Conservation (phyloP, 2,329 filamentous ascomycete genomes). For the Penicillium freii region DNA sequence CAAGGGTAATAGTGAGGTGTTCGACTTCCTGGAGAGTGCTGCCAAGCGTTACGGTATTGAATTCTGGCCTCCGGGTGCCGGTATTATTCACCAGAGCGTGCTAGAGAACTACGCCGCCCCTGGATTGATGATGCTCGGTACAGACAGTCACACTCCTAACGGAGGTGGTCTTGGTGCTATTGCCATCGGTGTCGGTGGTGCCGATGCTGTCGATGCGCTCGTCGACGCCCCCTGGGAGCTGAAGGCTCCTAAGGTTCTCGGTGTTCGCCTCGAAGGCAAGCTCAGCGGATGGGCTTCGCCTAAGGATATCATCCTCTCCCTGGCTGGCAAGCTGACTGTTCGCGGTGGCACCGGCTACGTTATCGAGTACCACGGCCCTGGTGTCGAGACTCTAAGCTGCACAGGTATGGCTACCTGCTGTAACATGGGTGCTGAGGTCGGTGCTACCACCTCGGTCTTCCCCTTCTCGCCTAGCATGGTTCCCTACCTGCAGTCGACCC, state of each 20-base stretch:
- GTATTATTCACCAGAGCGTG: slow-evolving; percentile 96
- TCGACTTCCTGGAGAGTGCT: slow-evolving; percentile 93
- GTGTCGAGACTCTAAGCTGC: slow-evolving; percentile 81
- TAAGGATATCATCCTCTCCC: slow-evolving; percentile 89
- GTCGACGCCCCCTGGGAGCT: slow-evolving; percentile 97
- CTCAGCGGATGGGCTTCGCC: slow-evolving; percentile 88
- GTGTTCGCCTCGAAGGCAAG: slow-evolving; percentile 54
- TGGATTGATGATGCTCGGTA: slow-evolving; percentile 97
- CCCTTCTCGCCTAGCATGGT: slow-evolving; percentile 82
- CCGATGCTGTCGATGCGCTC: slow-evolving; percentile 93
- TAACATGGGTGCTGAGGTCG: slow-evolving; percentile 88
- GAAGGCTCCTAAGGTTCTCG: slow-evolving; percentile 78
- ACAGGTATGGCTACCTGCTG: slow-evolving; percentile 91
- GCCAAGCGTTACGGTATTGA: slow-evolving; percentile 89
- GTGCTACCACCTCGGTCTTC: slow-evolving; percentile 93
- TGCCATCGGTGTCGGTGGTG: slow-evolving; percentile 94
- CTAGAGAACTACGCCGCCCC: slow-evolving; percentile 97
- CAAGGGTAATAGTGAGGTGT: slow-evolving; percentile 91
- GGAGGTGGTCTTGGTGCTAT: slow-evolving; percentile 92
- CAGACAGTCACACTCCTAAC: slow-evolving; percentile 96
- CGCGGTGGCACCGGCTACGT: slow-evolving; percentile 91
- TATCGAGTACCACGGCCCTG: slow-evolving; percentile 89
- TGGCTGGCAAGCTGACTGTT: slow-evolving; percentile 88
- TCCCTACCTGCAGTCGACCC: slow-evolving; percentile 82
- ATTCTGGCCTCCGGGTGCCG: slow-evolving; percentile 91